These are phyloP conservation scores for Chaetomium cochliodes DNA, from an alignment of 495 filamentous ascomycete species.

Conservation along the genomic window DNA sequence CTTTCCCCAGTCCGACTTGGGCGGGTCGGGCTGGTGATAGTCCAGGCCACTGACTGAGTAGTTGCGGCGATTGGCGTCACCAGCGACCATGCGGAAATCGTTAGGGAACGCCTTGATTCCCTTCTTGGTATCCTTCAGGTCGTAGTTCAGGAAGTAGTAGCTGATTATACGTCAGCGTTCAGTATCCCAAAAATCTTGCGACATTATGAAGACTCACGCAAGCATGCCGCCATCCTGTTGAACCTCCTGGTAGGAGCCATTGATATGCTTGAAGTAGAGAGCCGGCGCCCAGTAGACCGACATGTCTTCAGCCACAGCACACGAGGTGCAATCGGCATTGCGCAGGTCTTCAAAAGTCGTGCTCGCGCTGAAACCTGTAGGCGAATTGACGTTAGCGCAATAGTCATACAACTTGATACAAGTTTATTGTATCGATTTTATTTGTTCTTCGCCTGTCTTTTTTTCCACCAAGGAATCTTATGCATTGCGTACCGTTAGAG, in stretches of 20 bases:
- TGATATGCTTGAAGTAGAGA: slow-evolving; percentile 60
- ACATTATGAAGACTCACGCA: slow-evolving; percentile 44
- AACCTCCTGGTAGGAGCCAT: slow-evolving; percentile 45
- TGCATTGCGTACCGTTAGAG: slow-evolving; percentile 50
- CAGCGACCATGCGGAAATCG: slow-evolving; percentile 83
- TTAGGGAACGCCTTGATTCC: slow-evolving; percentile 70
- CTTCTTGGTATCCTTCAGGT: slow-evolving; percentile 45
- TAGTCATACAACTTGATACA: neutral
- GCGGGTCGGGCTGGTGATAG: slow-evolving; percentile 60
- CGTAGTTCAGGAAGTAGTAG: slow-evolving; percentile 70
- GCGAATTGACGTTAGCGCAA: slow-evolving; percentile 9
- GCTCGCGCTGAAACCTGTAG: slow-evolving; percentile 48
- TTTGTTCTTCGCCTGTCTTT: neutral
- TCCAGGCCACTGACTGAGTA: slow-evolving; percentile 58
- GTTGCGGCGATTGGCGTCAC: slow-evolving; percentile 64
- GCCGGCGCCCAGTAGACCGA: slow-evolving; percentile 69
- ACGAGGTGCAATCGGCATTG: slow-evolving; percentile 60
- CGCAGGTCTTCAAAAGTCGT: slow-evolving; percentile 52
- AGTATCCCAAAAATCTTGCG: neutral
- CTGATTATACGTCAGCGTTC: slow-evolving; percentile 28
- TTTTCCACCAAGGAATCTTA: no score
- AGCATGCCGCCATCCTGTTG: slow-evolving; percentile 61
- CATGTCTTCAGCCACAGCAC: slow-evolving; percentile 61
- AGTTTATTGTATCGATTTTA: no score
- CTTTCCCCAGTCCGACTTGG: slow-evolving; percentile 65